Conservation (phyloP, 2,329 filamentous ascomycete genomes). For the Lachnum nothofagi region DNA sequence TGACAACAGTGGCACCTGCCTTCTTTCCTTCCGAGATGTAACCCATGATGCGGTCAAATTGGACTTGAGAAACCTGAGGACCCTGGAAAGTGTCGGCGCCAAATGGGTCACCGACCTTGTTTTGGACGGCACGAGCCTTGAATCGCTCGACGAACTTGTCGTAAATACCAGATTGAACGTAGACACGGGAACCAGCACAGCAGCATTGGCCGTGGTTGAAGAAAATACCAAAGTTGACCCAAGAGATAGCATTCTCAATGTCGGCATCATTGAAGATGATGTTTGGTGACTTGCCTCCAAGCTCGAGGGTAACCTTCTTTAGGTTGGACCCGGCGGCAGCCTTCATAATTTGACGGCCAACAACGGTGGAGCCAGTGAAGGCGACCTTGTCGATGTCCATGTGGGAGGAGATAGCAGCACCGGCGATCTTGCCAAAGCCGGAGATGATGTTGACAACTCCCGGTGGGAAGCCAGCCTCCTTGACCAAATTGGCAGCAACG, state of each 20-base stretch:
- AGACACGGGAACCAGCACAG: slow-evolving; percentile 62
- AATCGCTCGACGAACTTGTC: slow-evolving; percentile 64
- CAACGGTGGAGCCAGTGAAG: slow-evolving; percentile 60
- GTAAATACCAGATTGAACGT: slow-evolving; percentile 66
- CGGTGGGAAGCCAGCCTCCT: slow-evolving; percentile 60
- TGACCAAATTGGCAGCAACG: slow-evolving; percentile 48
- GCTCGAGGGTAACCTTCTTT: slow-evolving; percentile 61
- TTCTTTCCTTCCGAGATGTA: slow-evolving; percentile 61
- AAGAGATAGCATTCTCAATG: slow-evolving; percentile 57
- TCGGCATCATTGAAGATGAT: slow-evolving; percentile 59
- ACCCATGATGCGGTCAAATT: slow-evolving; percentile 67
- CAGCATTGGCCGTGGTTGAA: slow-evolving; percentile 41
- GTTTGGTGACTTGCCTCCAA: slow-evolving; percentile 59
- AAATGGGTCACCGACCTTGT: slow-evolving; percentile 66
- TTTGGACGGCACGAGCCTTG: slow-evolving; percentile 58
- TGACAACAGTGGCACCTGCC: slow-evolving; percentile 58
- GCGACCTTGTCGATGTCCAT: slow-evolving; percentile 64
- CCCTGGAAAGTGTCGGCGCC: slow-evolving; percentile 62
- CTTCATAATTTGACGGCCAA: slow-evolving; percentile 60
- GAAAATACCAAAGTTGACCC: slow-evolving; percentile 50
- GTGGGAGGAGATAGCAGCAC: slow-evolving; percentile 58
- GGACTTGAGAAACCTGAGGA: slow-evolving; percentile 63
- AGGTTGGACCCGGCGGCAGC: slow-evolving; percentile 57
- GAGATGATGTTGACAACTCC: slow-evolving; percentile 61
- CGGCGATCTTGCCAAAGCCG: slow-evolving; percentile 62